phyloP scores from a whole-genome alignment of 371 early-diverging fungal genomes.

The Nosema muscidifuracis region DNA sequence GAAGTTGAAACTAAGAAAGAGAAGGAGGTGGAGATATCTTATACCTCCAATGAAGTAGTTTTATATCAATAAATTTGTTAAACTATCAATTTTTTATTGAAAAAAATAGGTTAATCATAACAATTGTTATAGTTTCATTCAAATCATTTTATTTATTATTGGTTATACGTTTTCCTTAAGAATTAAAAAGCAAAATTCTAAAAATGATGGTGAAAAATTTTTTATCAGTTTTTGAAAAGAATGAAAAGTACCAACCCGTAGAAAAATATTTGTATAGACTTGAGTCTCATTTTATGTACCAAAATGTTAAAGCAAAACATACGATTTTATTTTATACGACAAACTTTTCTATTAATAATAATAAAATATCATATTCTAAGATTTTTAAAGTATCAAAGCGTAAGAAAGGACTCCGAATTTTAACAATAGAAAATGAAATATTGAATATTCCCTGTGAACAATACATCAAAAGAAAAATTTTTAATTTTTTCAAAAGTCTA shows the following conservation, averaged over 20 bases:
- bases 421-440: not conserved
- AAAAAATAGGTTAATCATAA: too few species aligned
- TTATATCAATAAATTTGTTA: not conserved
- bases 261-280: not conserved
- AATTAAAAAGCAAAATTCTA: too few species aligned
- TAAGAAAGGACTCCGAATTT: conserved; percentile 5
- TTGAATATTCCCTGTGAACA: conserved; percentile 28
- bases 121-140: too few species aligned
- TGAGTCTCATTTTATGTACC: not conserved
- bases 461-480: conserved; percentile 12
- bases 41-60: not conserved
- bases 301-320: not conserved
- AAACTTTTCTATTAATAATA: not conserved
- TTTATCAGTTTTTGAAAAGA: too few species aligned
- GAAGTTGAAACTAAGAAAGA: not conserved
- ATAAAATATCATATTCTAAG: conserved; percentile 1
- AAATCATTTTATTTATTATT: too few species aligned
- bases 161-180: too few species aligned
- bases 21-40: not conserved
- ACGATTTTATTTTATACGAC: not conserved
- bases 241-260: too few species aligned
- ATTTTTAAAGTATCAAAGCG: conserved; percentile 18
- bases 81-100: too few species aligned
- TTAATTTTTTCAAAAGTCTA: conserved; percentile 15
- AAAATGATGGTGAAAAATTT: too few species aligned